Base-by-base conservation (phyloP, 345 rosid genomes). In the Rhizophora apiculata region DNA sequence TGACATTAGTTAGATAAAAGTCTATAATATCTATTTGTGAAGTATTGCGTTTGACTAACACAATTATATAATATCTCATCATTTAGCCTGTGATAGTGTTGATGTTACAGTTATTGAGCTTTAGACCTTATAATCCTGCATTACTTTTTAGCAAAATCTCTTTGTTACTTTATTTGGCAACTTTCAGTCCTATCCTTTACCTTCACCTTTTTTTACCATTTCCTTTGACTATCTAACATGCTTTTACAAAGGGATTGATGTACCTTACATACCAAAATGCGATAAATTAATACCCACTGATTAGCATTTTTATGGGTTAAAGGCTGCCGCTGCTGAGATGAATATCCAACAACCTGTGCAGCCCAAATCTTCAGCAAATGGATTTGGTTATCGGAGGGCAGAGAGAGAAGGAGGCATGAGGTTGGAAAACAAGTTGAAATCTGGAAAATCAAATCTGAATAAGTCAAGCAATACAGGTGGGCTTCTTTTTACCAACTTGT, bases 331-430 rank as follows among this genome's bases (percentile, higher is more conserved):
- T 55, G 54, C 72, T 39, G 57, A 67, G 64, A 76, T 67, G 90
- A 85, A 65, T 80, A 56, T 72, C 69, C 93, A 81, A 84, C 91
- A 81, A 82, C 73, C 37, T 73, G 46, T 60, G 43, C 88, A 76
- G 67, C 71, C 88, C 18, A 87, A 71, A 74, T 52, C 87, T 68
- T 74, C 86, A 65, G 69, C 85, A 62, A 93, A 90, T 81, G 98
- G 97, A 72, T 74, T 74, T 81, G 82, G 81, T 37, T 88, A 81
- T 65, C 82, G 83, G 64, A 88, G 84, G 79, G 80, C 60, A 74
- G 93, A 87, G 67, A 87, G 80, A 75, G 93, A 92, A 60, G 81
- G 76, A 31, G 88, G 85, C 63, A 20, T 65, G 21, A 81, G 80
- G 79, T 63, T 52, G 69, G 93, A 88, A 29, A 82, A 78, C 80